Evolutionary conservation across 2,329 filamentous ascomycete species (phyloP).

Genomic region (Paecilomyces sp.): DNA sequence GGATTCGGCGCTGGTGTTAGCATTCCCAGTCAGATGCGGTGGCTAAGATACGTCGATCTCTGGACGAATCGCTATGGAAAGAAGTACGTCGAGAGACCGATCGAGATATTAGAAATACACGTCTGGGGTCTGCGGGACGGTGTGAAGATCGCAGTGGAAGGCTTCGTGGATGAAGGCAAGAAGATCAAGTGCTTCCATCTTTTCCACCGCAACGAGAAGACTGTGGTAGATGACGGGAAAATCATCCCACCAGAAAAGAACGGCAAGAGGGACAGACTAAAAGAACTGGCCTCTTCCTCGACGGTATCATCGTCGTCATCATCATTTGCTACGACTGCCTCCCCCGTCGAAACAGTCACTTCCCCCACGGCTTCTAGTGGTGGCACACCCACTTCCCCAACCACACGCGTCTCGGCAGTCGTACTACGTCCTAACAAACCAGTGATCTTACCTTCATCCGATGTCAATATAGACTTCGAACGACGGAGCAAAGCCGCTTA

Average conservation of each 20-base stretch:
- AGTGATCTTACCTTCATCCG: slow-evolving; percentile 68
- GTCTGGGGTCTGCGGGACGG: slow-evolving; percentile 82
- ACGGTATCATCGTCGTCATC: slow-evolving; percentile 10
- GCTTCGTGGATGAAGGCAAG: slow-evolving; percentile 82
- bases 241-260: slow-evolving; percentile 43
- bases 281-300: slow-evolving; percentile 6
- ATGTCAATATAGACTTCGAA: slow-evolving; percentile 87
- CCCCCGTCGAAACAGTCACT: slow-evolving; percentile 15
- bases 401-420: slow-evolving; percentile 60
- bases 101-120: slow-evolving; percentile 84
- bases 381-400: slow-evolving; percentile 35
- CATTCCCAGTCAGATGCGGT: slow-evolving; percentile 86
- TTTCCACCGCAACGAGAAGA: slow-evolving; percentile 64
- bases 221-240: slow-evolving; percentile 43
- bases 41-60: slow-evolving; percentile 79
- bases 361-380: slow-evolving; percentile 25
- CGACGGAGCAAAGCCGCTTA: slow-evolving; percentile 74
- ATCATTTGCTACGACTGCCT: slow-evolving; percentile 10
- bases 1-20: slow-evolving; percentile 84
- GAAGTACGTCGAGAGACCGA: slow-evolving; percentile 69
- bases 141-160: slow-evolving; percentile 79
- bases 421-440: slow-evolving; percentile 67
- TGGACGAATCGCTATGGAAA: slow-evolving; percentile 69
- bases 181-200: slow-evolving; percentile 77
- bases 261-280: slow-evolving; percentile 37